Evolutionary conservation across 768 basidiomycete genomes (phyloP), one percentile per base, ranked within the genome.

Genomic region (Inosperma sp.): DNA sequence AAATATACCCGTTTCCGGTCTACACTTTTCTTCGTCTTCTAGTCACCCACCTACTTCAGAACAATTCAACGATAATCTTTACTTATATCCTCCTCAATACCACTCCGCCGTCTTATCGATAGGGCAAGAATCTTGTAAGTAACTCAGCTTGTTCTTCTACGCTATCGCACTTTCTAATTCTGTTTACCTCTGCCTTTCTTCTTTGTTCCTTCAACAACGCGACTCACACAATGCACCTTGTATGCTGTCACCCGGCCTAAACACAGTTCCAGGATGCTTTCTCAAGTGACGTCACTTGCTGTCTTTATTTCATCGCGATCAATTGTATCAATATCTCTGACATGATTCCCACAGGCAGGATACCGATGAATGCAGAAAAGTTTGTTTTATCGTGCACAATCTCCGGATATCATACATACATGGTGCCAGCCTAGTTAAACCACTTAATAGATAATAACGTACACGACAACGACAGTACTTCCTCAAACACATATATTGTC

Each of bases 401-500:
- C n/a, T n/a, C n/a, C n/a, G n/a, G n/a, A n/a, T n/a, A n/a, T n/a
- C n/a, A n/a, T n/a, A n/a, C n/a, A n/a, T n/a, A n/a, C n/a, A n/a
- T n/a, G n/a, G n/a, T n/a, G n/a, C n/a, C n/a, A n/a, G n/a, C n/a
- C n/a, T n/a, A n/a, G n/a, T n/a, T n/a, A n/a, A n/a, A n/a, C n/a
- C n/a, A n/a, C n/a, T n/a, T n/a, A n/a, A n/a, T n/a, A n/a, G n/a
- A n/a, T n/a, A n/a, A n/a, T n/a, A n/a, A 36, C 37, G 23, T 4
- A 39, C 13, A 42, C 5, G 9, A 22, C 9, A n/a, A 42, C 41
- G 13, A 35, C 2, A 16, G 8, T 25, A 44, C 0, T 29, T 12
- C 21, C 3, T 56, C 34, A 62, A 22, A 57, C 54, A 35, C 41
- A 34, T 1, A 56, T 41, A 48, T 55, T 52, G 30, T 76, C 68